Base-by-base conservation (phyloP, 805 yeast species). In the Ogataea saltuana region DNA sequence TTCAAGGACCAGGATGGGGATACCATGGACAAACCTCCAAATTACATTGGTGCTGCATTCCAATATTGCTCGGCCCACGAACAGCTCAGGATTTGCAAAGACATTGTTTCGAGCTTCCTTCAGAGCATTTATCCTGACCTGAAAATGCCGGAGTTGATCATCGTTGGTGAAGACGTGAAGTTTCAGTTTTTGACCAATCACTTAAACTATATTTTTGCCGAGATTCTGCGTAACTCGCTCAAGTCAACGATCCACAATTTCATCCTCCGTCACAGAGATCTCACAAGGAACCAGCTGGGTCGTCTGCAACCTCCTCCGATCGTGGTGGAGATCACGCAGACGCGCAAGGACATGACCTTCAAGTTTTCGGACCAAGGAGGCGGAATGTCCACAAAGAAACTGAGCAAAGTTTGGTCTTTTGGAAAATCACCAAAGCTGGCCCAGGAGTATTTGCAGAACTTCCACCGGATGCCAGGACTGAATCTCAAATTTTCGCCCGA, bases 321-420 rank as follows among this genome's bases (percentile, higher is more conserved):
- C n/a, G 69, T 67, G n/a, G 85, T 91, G 12, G 80, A 88, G 7
- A 76, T 91, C 8, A 72, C 86, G 2, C 76, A 83, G 48, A 78
- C 86, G 15, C 71, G 77, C 10, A 83, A 80, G 28, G 78, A 81
- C 35, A 81, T 88, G 20, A 70, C 82, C 3, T 84, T 91, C 60
- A 74, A 96, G 40, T 79, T 91, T 38, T 81, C 91, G 4, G 99
- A 91, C 63, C 82, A 77, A 52, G 97, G 97, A 3, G 97, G 97
- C 21, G 99, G 98, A 1, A 69, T 91, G 37, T 71, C 76, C 9
- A 72, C 74, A 33, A 76, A 75, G 16, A 74, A 80, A 25, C 70
- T 85, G 26, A 70, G 72, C 12, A 76, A 81, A 32, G 72, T 89
- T 7, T 91, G 97, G 96, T 85, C 95, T 0, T 91, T 93, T 66